Percentiles rank a stretch among this genome's conserved stretches.
phyloP scores from a whole-genome alignment of 169 alveolate species.

The Cryptosporidium viatorum region DNA sequence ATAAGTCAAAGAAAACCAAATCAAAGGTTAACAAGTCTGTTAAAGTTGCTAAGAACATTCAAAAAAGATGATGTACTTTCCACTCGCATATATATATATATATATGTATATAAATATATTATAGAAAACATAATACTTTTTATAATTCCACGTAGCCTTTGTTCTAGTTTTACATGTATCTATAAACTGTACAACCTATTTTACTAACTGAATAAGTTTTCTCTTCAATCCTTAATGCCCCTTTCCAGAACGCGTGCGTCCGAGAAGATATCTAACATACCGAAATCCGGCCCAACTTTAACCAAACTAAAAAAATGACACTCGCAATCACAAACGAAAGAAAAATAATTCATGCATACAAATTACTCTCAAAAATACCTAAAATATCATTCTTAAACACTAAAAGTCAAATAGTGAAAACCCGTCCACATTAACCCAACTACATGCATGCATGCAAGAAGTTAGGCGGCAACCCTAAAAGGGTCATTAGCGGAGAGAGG shows the following conservation, averaged over 20 bases:
- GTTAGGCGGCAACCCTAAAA: background rate
- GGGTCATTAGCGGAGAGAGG: background rate
- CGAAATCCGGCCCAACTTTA: background rate
- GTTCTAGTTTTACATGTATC: background rate
- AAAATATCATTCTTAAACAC: background rate
- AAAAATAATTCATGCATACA: background rate
- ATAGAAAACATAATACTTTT: background rate
- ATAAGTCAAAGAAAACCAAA: background rate
- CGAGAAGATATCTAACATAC: too few relatives aligned
- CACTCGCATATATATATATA: background rate
- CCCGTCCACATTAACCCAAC: constrained; percentile 3
- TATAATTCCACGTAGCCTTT: too few relatives aligned
- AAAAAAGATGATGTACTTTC: background rate
- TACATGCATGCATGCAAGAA: constrained; percentile 2
- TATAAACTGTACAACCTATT: too few relatives aligned
- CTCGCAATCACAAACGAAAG: background rate
- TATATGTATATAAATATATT: background rate
- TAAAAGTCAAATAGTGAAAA: background rate
- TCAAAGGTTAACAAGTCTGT: constrained; percentile 1
- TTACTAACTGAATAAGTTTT: too few relatives aligned
- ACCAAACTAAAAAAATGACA: background rate
- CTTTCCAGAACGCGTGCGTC: too few relatives aligned
- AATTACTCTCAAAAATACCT: constrained; percentile 14
- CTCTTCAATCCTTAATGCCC: too few relatives aligned
- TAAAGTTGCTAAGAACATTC: constrained; percentile 4